Evolutionary conservation across 805 yeast species (phyloP), one percentile per base, ranked within the genome.

Genomic region (Barnettozyma salicaria): DNA sequence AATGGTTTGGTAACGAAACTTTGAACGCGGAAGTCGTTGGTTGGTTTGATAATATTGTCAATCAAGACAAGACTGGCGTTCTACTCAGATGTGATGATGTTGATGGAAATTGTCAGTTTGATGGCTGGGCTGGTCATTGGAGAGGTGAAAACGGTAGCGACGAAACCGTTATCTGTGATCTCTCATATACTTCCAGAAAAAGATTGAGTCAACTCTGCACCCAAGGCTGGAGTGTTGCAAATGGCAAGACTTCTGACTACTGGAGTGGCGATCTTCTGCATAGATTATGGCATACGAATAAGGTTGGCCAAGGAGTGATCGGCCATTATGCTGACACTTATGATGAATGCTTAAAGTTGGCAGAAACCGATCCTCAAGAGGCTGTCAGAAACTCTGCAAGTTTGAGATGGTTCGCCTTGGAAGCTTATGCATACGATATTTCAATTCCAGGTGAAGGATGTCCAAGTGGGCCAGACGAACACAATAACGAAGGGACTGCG

Each of bases 81-180:
- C 34, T 63, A 11, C 58, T 60, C 47, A 52, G 70, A 32, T 65
- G 70, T 55, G 70, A 65, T 42, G 64, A 64, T 39, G 44, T 53
- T 12, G 68, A 64, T 41, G 64, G 62, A 5, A 46, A 52, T 35
- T 65, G 70, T 50, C 40, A 55, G 19, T 45, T 51, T 17, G 56
- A 49, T 19, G 56, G 58, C 20, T 64, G 60, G 53, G 65, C 68
- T 6, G 69, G 70, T 19, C 62, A 64, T 29, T 63, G 63, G 56
- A 56, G 69, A 44, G 63, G 56, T 18, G 49, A 48, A 16, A 57
- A 57, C 34, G 60, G 55, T 18, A 47, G 60, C n/a, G 54, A 57
- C 33, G 68, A 65, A 45, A 65, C 63, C 13, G 67, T 62, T 17
- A 58, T 65, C 37, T 65, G 70, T 50, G 68, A 64, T 36, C 44